phyloP scores from a whole-genome alignment of 805 yeast genomes.

The Candida methanosorbosa region DNA sequence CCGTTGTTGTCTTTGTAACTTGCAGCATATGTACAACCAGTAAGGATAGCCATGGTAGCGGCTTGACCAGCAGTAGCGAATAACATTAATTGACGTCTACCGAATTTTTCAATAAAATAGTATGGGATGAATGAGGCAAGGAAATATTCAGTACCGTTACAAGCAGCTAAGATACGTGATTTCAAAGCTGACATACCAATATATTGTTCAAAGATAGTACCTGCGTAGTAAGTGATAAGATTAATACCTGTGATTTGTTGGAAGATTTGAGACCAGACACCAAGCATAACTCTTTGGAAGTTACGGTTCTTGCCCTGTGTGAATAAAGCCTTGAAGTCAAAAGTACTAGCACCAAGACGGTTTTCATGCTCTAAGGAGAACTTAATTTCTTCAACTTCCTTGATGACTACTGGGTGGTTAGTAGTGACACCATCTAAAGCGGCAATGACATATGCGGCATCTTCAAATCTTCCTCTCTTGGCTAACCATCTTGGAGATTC shows the following conservation, averaged over 20 bases:
- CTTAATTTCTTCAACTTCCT: constrained; percentile 13
- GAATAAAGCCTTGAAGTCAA: constrained; percentile 22
- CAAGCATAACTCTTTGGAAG: constrained; percentile 40
- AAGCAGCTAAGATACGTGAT: constrained; percentile 36
- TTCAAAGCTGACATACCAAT: constrained; percentile 34
- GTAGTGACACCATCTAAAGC: constrained; percentile 26
- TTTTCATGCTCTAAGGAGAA: constrained; percentile 13
- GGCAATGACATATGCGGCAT: constrained; percentile 34
- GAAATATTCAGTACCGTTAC: constrained; percentile 24
- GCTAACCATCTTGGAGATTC: constrained; percentile 37
- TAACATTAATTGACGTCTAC: constrained; percentile 29
- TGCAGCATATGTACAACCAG: constrained; percentile 25
- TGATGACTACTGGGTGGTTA: constrained; percentile 6
- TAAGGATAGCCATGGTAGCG: constrained; percentile 34
- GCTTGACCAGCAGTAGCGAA: constrained; percentile 31
- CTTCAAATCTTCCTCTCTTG: constrained; percentile 29
- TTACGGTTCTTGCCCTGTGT: constrained; percentile 34
- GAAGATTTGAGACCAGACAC: constrained; percentile 34
- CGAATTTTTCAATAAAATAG: constrained; percentile 36
- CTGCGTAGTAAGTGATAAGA: constrained; percentile 50
- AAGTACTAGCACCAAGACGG: constrained; percentile 13
- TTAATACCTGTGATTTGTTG: constrained; percentile 50
- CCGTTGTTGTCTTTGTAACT: constrained; percentile 16
- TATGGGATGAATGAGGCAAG: constrained; percentile 32
- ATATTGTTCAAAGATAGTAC: constrained; percentile 40